Base-by-base conservation (phyloP, 169 alveolate genomes). In the Plasmodium falciparum region DNA sequence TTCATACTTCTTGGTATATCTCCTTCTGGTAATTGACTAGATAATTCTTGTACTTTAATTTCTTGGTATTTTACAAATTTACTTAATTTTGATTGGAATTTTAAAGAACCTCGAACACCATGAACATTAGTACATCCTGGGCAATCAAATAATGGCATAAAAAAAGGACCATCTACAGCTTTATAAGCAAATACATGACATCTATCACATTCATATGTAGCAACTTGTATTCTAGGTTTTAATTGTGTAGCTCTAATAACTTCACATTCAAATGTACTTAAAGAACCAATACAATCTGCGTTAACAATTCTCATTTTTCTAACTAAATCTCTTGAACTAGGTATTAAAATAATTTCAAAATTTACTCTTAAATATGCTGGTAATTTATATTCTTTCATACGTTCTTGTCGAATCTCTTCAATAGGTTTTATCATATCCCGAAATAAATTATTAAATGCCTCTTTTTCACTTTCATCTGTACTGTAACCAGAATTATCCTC, bases 21-120 rank as follows among this genome's bases (percentile, higher is more conserved):
- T 24, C 99, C 99, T 49, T 97, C 97, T 6, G 99, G 98, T 43
- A 98, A 97, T 90, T 98, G 97, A 52, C 94, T 97, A 20, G 97
- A 93, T 3, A 98, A 98, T 78, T 98, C 99, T 93, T 98, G 98
- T 2, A 98, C 96, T 49, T 97, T 95, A 7, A 98, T 92, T 92
- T 98, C 99, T 93, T 98, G 97, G 90, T 95, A 97, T 93, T 95
- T 92, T 8, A 93, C 95, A 92, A 97, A 97, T 89, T 97, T 97
- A 67, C 97, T 94, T 61, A 96, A 93, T 98, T 90, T 93, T 33
- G 95, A 80, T 86, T 94, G 96, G 71, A 94, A 94, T 67, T 94
- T 94, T 54, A 94, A 92, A 97, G 93, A 96, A 93, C 93, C 98
- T 94, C 91, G 96, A 74, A 94, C 94, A 93, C 74, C 97, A 92